Percentiles rank a stretch among this genome's conserved stretches.
Evolutionary conservation across 2,329 filamentous ascomycete species (phyloP).

Genomic region (Aspergillus terreus): DNA sequence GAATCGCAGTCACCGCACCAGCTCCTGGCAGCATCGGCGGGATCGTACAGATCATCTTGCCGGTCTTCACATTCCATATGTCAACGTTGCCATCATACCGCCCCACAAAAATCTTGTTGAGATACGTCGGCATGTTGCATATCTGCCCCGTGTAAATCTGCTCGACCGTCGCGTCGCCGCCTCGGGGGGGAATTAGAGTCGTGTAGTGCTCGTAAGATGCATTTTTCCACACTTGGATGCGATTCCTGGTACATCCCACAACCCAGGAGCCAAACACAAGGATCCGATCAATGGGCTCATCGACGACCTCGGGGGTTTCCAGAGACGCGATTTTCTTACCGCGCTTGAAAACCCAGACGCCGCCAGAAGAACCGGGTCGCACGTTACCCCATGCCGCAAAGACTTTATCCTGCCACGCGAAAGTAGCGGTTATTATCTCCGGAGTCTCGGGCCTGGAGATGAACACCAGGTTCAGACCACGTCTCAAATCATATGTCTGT

Average conservation of each 20-base stretch:
- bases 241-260: slow-evolving; percentile 69
- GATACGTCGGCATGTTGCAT: slow-evolving; percentile 85
- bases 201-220: slow-evolving; percentile 84
- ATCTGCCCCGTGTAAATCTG: slow-evolving; percentile 73
- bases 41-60: slow-evolving; percentile 85
- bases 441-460: slow-evolving; percentile 88
- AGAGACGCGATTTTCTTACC: slow-evolving; percentile 80
- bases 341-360: slow-evolving; percentile 87
- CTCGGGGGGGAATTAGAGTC: slow-evolving; percentile 62
- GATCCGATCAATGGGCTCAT: slow-evolving; percentile 71
- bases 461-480: slow-evolving; percentile 88
- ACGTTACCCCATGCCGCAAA: slow-evolving; percentile 83
- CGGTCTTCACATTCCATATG: slow-evolving; percentile 95
- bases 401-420: slow-evolving; percentile 80
- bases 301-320: slow-evolving; percentile 58
- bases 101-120: slow-evolving; percentile 94
- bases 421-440: slow-evolving; percentile 76
- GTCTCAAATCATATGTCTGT: slow-evolving; percentile 92
- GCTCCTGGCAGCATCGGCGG: slow-evolving; percentile 68
- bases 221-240: slow-evolving; percentile 87
- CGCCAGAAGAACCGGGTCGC: slow-evolving; percentile 44
- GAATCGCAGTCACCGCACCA: slow-evolving; percentile 80
- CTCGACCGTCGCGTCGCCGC: slow-evolving; percentile 54
- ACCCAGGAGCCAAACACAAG: slow-evolving; percentile 89
- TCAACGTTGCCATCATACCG: slow-evolving; percentile 85